phyloP scores from a whole-genome alignment of 2,329 filamentous ascomycete genomes.

The Immersiporthe knoxdaviesiana region DNA sequence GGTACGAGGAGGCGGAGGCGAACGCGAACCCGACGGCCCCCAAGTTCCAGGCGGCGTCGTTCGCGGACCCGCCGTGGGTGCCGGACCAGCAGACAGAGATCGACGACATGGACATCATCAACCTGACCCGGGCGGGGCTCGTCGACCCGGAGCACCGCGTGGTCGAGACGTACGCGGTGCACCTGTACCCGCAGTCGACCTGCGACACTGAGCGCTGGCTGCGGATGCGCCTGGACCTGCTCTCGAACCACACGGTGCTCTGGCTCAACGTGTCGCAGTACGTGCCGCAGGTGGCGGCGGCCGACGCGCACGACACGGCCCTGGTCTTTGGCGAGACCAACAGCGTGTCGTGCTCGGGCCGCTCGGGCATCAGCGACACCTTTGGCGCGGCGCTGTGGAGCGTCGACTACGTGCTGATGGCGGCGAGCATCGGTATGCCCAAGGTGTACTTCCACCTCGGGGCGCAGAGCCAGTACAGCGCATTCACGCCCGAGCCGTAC shows the following conservation, averaged over 20 bases:
- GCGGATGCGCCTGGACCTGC: slow-evolving; percentile 39
- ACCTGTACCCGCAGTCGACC: slow-evolving; percentile 42
- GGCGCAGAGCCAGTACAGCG: slow-evolving; percentile 26
- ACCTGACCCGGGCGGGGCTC: slow-evolving; percentile 35
- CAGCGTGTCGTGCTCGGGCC: slow-evolving; percentile 44
- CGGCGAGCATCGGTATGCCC: slow-evolving; percentile 40
- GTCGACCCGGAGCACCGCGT: slow-evolving; percentile 29
- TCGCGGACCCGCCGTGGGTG: slow-evolving; percentile 42
- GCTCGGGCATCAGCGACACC: slow-evolving; percentile 48
- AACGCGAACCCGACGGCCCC: slow-evolving; percentile 31
- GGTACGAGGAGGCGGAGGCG: slow-evolving; percentile 38
- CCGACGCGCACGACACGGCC: slow-evolving; percentile 40
- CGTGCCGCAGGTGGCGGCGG: slow-evolving; percentile 31
- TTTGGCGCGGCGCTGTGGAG: slow-evolving; percentile 55
- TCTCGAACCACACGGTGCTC: slow-evolving; percentile 37
- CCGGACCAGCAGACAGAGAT: slow-evolving; percentile 43
- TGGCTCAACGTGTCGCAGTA: slow-evolving; percentile 39
- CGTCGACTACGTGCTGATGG: slow-evolving; percentile 48
- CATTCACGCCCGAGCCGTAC: slow-evolving; percentile 33
- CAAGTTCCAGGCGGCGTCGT: slow-evolving; percentile 40
- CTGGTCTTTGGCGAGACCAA: slow-evolving; percentile 54
- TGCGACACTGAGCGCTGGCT: slow-evolving; percentile 36
- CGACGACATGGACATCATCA: slow-evolving; percentile 42
- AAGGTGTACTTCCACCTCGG: slow-evolving; percentile 48
- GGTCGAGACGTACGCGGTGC: slow-evolving; percentile 34